These are phyloP conservation scores for Rosa multiflora DNA, from an alignment of 306 rosid species.

Conservation along the genomic window DNA sequence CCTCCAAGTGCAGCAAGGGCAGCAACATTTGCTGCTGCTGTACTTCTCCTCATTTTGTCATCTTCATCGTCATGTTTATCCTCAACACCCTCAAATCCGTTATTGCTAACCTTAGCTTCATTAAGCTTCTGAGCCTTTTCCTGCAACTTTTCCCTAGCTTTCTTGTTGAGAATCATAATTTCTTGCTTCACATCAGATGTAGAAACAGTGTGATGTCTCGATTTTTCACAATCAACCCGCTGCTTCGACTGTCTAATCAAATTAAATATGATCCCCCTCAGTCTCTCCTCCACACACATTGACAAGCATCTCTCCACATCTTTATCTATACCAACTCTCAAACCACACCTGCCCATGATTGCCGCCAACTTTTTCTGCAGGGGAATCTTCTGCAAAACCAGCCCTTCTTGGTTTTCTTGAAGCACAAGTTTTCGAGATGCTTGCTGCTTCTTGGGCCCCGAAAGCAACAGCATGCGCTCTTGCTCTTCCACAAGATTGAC, in stretches of 20 bases:
- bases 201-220: constrained; percentile 57
- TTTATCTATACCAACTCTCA: constrained; percentile 45
- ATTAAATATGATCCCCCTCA: constrained; percentile 74
- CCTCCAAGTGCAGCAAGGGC: constrained; percentile 95
- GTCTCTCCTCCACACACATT: constrained; percentile 88
- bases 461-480: constrained; percentile 62
- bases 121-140: constrained; percentile 50
- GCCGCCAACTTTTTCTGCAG: constrained; percentile 65
- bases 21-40: constrained; percentile 89
- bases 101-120: constrained; percentile 43
- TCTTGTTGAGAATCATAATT: constrained; percentile 58
- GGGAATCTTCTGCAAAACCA: constrained; percentile 64
- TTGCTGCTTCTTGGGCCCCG: constrained; percentile 75
- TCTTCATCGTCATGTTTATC: constrained; percentile 57
- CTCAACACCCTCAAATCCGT: constrained; percentile 61
- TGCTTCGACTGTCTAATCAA: constrained; percentile 77
- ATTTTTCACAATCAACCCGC: constrained; percentile 73
- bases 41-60: constrained; percentile 60
- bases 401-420: constrained; percentile 77
- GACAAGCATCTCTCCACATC: constrained; percentile 86
- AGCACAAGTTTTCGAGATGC: constrained; percentile 50
- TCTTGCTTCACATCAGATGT: constrained; percentile 72
- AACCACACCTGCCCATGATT: constrained; percentile 78
- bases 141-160: constrained; percentile 68
- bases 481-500: constrained; percentile 93